Conservation (phyloP, 108 stramenopile genomes). For the Bacterosira constricta region DNA sequence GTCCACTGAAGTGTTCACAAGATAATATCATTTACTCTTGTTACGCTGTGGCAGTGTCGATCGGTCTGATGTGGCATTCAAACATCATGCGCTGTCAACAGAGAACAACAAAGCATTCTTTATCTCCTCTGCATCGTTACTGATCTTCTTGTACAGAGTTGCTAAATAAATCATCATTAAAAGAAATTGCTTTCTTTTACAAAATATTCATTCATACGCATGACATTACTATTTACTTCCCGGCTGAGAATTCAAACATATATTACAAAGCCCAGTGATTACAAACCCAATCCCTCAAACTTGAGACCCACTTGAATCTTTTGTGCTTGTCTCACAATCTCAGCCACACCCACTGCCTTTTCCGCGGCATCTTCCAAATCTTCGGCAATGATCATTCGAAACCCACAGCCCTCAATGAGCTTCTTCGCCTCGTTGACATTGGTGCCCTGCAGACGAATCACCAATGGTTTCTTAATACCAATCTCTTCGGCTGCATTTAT, state of each 20-base stretch:
- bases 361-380: conserved; percentile 90
- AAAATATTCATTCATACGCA: too few relatives aligned
- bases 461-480: conserved; percentile 77
- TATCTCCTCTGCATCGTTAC: too few relatives aligned
- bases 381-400: conserved; percentile 73
- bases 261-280: too few relatives aligned
- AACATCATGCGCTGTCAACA: too few relatives aligned
- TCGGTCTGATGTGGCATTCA: too few relatives aligned
- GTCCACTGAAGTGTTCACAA: conserved; percentile 53
- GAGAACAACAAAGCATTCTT: too few relatives aligned
- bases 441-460: conserved; percentile 83
- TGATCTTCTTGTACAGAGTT: too few relatives aligned
- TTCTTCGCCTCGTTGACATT: conserved; percentile 74
- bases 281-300: conserved; percentile 70
- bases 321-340: conserved; percentile 73
- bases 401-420: conserved; percentile 68
- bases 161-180: too few relatives aligned
- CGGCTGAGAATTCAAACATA: too few relatives aligned
- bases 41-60: too few relatives aligned
- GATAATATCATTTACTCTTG: not conserved
- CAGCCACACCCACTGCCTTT: conserved; percentile 85
- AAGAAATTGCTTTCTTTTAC: too few relatives aligned
- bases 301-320: conserved; percentile 72
- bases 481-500: conserved; percentile 73
- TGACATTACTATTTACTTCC: too few relatives aligned